A percentile compares a stretch with the other conserved stretches of the same genome.
Conservation (phyloP, 495 filamentous ascomycete species). For the Penicillium alfredii region DNA sequence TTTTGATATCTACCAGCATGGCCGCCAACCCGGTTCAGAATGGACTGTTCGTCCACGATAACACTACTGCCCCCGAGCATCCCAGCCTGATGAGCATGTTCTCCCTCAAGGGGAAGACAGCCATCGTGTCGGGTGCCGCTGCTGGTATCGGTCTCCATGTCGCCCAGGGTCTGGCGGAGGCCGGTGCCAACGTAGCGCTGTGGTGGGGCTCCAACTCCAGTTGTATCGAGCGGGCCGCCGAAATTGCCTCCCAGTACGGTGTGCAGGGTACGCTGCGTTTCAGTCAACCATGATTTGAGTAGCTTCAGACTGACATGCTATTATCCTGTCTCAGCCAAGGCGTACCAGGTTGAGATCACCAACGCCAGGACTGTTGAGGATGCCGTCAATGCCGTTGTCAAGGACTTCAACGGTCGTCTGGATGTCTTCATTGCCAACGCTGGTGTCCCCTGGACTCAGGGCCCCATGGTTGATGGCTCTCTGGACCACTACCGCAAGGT, state of each 20-base stretch:
- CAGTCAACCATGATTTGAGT: not conserved
- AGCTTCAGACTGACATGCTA: no score
- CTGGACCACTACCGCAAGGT: conserved; percentile 63
- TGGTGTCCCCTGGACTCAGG: conserved; percentile 68
- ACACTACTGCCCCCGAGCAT: conserved; percentile 53
- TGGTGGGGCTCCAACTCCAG: conserved; percentile 80
- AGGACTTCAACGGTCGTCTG: conserved; percentile 66
- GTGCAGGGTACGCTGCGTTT: conserved; percentile 59
- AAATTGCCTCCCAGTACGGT: conserved; percentile 69
- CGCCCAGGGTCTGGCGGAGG: conserved; percentile 72
- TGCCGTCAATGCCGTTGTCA: conserved; percentile 52
- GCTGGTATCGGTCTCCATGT: conserved; percentile 77
- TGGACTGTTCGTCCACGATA: conserved; percentile 54
- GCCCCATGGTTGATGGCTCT: conserved; percentile 59
- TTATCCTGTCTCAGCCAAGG: no score
- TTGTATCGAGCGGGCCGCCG: conserved; percentile 60
- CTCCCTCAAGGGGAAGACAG: conserved; percentile 76
- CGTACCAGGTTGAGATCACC: conserved; percentile 67
- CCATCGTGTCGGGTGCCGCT: conserved; percentile 75
- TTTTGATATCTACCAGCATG: conserved; percentile 27
- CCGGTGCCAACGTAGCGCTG: conserved; percentile 81
- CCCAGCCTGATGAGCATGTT: conserved; percentile 70
- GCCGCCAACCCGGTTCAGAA: conserved; percentile 33
- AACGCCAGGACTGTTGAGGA: conserved; percentile 51
- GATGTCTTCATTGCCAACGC: conserved; percentile 80